Percentiles rank a stretch among this genome's conserved stretches.
These are phyloP conservation scores for Austroboletus festivus DNA, from an alignment of 768 basidiomycete species.

Conservation along the genomic window DNA sequence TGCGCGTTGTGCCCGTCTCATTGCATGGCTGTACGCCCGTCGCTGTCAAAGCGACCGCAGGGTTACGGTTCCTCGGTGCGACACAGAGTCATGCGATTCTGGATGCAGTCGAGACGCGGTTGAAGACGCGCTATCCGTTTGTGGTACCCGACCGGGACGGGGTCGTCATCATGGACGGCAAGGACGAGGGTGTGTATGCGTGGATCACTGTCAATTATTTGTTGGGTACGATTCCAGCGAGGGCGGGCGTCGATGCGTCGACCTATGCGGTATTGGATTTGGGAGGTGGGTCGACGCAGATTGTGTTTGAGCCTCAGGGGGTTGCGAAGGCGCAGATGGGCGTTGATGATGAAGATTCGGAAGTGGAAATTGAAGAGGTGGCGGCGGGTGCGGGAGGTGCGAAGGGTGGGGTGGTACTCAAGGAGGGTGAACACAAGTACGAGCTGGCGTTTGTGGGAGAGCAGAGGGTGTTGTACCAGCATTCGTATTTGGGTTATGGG, in stretches of 20 bases:
- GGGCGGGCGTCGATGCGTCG: slow-evolving; percentile 40
- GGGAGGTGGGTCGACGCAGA: slow-evolving; percentile 96
- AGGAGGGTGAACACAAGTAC: slow-evolving; percentile 91
- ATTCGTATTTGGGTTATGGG: slow-evolving; percentile 97
- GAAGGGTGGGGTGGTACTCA: slow-evolving; percentile 31
- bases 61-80: slow-evolving; percentile 68
- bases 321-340: no score
- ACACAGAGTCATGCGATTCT: slow-evolving; percentile 68
- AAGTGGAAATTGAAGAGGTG: neutral
- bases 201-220: slow-evolving; percentile 99
- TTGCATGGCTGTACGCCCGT: slow-evolving; percentile 74
- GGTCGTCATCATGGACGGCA: slow-evolving; percentile 91
- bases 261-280: slow-evolving; percentile 93
- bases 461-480: slow-evolving; percentile 83
- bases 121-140: slow-evolving; percentile 69
- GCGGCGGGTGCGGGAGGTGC: no score
- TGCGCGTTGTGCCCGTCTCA: slow-evolving; percentile 66
- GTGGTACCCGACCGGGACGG: slow-evolving; percentile 53
- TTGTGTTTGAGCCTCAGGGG: slow-evolving; percentile 89
- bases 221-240: slow-evolving; percentile 64
- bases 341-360: slow-evolving; percentile 21
- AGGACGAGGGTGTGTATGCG: slow-evolving; percentile 96
- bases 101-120: slow-evolving; percentile 59
- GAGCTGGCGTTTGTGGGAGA: slow-evolving; percentile 71
- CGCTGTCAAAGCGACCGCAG: slow-evolving; percentile 92